Base-by-base conservation (phyloP, 2,329 filamentous ascomycete species). In the Botrytis fabae region DNA sequence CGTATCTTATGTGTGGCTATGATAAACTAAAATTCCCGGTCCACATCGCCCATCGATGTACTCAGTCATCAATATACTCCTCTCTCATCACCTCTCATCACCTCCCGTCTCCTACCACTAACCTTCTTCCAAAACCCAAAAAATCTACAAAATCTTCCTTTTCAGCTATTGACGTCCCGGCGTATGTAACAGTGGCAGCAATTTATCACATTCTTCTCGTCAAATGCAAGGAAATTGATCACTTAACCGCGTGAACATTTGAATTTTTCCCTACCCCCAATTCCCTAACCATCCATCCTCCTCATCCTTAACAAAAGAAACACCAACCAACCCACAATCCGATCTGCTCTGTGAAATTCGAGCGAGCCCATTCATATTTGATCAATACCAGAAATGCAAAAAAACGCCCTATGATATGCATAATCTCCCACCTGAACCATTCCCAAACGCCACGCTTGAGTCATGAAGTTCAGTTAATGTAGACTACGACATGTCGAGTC, bases 391-490 rank as follows among this genome's bases (percentile, higher is more conserved):
- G 28, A 42, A 14, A 54, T n/a, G 16, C 25, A 20, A 28, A 64
- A 16, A 64, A 69, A 69, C 65, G 65, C 73, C 65, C 7, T 69
- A 25, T 59, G 48, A 57, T 69, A 69, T 69, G 65, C 65, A 28
- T 69, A 18, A 28, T 42, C 38, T 25, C 65, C 48, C 65, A 20
- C 6, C 25, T n/a, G 5, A 5, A 25, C 64, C 18, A 32, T 64
- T 44, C 42, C 51, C 42, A 70, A 70, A 70, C 69, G 69, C 69
- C 69, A 63, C 69, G 69, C 69, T 70, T 40, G 42, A 70, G 44
- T 70, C 69, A 51, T 70, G 57, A 64, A 18, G 51, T 64, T 46
- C 9, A 44, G 18, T 40, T 70, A 70, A 10, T 64, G 32, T 70
- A 63, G n/a, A 64, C 35, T 22, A 12, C 42, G n/a, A 42, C 46